These are phyloP conservation scores for Vitis cinerea DNA, from an alignment of 164 flowering plant genomes.

Conservation along the genomic window DNA sequence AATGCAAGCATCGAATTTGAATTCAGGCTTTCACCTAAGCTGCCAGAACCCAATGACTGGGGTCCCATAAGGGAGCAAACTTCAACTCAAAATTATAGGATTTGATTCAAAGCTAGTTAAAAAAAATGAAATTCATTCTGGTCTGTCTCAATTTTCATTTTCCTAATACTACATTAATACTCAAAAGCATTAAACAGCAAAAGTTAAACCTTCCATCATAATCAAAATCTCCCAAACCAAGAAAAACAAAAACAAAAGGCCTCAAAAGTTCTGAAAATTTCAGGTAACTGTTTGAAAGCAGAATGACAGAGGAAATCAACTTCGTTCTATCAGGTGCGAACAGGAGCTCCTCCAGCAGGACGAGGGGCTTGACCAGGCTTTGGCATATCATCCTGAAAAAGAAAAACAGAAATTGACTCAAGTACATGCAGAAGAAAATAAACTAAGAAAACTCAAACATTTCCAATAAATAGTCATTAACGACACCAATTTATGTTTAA, in stretches of 20 bases:
- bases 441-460: too few species aligned
- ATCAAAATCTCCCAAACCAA: not conserved
- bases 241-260: not conserved
- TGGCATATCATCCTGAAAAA: conserved; percentile 51
- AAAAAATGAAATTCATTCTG: too few species aligned
- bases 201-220: not conserved
- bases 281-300: conserved; percentile 2
- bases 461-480: not conserved
- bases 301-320: not conserved
- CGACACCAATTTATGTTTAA: too few species aligned
- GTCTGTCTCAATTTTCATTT: too few species aligned
- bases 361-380: conserved; percentile 62
- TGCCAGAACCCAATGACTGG: too few species aligned
- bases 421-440: not conserved
- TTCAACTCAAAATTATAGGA: too few species aligned
- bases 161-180: too few species aligned
- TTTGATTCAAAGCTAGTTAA: too few species aligned
- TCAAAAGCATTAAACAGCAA: too few species aligned
- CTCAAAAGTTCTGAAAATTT: conserved; percentile 5
- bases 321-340: conserved; percentile 24
- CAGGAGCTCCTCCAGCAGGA: conserved; percentile 31
- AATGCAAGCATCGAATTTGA: too few species aligned
- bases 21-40: too few species aligned
- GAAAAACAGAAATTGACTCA: not conserved
- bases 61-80: too few species aligned